Conservation (phyloP, 164 flowering plant species). For the Liriodendron chinense region DNA sequence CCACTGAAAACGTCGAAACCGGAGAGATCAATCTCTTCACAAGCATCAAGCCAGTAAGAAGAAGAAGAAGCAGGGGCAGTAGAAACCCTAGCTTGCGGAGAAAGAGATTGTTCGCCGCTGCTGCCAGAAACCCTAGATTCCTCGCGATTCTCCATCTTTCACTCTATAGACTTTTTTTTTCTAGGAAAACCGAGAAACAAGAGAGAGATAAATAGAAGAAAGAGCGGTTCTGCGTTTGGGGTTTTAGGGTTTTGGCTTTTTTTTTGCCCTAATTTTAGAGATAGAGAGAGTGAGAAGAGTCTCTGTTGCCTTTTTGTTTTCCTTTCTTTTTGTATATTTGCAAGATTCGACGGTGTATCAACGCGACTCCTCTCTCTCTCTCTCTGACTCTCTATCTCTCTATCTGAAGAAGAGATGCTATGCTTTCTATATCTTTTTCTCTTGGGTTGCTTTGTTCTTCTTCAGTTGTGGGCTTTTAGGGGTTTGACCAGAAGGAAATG, state of each 20-base stretch:
- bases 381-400: not conserved
- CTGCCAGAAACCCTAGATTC: conserved; percentile 18
- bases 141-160: conserved; percentile 2
- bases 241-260: not conserved
- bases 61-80: not conserved
- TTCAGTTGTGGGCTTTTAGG: not conserved
- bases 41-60: conserved; percentile 93
- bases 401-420: not conserved
- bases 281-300: not conserved
- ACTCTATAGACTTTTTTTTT: not conserved
- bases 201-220: not conserved
- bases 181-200: not conserved
- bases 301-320: not conserved
- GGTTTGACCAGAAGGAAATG: conserved; percentile 1
- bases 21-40: conserved; percentile 55
- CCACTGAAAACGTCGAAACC: conserved; percentile 46
- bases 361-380: conserved; percentile 4
- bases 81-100: conserved; percentile 21
- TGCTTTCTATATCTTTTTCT: not conserved
- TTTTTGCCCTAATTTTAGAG: not conserved
- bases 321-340: not conserved
- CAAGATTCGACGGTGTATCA: conserved; percentile 9
- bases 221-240: not conserved
- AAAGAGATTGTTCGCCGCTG: conserved; percentile 3
- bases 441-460: not conserved